Base-by-base conservation (phyloP, 257 asterid genomes). In the Oldenlandia corymbosa region DNA sequence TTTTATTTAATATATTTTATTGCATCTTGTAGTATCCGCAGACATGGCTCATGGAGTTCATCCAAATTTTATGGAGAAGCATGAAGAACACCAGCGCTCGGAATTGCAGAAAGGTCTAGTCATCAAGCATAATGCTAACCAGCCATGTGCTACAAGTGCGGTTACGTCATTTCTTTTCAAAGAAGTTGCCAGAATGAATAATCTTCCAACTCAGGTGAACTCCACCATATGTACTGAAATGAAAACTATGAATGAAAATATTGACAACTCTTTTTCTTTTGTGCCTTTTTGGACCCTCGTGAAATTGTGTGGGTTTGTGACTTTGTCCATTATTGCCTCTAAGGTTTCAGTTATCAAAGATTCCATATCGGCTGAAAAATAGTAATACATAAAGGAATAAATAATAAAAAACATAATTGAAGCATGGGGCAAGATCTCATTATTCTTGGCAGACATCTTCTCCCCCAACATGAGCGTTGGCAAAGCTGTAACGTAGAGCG, bases 31-130 rank as follows among this genome's bases (percentile, higher is more conserved):
- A 93, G 97, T 93, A 71, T 93, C 99, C 66, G 97, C 99, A 66
- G 99, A 93, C 88, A 93, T 93, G 99, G 97, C 99, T 68, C 99
- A 90, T 75, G 97, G 96, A 73, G 99, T 90, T 71, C 97, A 90
- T 79, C 97, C 99, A 67, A 87, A 88, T 79, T 93, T 80, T 71
- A 60, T 36, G 55, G 96, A 93, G 71, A 87, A 88, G 79, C 95
- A 93, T 71, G 97, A 93, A 77, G 99, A 93, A 64, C 81, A 90
- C 76, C 97, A 90, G 62, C 89, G 90, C 16, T 97, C 97, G 2
- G 58, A 90, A 80, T 77, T 93, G 84, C 95, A 84, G 57, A 93
- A 83, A 83, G 99, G 99, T 64, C 93, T 93, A 68, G 96, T 93
- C 23, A 90, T 90, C 80, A 93, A 93, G 87, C 97, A 93, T 70